Conservation (phyloP, 305 asterid genomes). For the Andrographis paniculata region DNA sequence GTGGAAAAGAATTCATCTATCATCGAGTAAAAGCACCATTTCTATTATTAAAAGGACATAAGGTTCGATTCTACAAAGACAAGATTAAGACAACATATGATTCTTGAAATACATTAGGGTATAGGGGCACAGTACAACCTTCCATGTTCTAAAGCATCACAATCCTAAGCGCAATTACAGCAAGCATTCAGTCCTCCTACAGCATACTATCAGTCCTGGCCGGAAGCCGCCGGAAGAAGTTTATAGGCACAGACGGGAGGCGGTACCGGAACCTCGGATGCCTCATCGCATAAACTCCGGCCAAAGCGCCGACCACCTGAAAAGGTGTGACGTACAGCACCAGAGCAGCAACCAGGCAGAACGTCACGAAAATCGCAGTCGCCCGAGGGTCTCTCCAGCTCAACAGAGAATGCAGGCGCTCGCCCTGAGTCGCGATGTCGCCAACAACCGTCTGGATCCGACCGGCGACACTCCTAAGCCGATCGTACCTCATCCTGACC, state of each 20-base stretch:
- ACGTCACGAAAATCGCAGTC: constrained; percentile 40
- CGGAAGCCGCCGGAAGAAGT: constrained; percentile 58
- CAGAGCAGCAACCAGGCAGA: constrained; percentile 41
- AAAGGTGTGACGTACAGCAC: constrained; percentile 47
- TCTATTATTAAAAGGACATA: no score
- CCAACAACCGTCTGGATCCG: constrained; percentile 71
- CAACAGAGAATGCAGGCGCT: constrained; percentile 40
- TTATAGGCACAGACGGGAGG: constrained; percentile 39
- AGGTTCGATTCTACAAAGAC: no score
- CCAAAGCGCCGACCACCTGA: constrained; percentile 41
- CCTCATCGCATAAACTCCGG: constrained; percentile 47
- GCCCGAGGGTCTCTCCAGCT: constrained; percentile 74
- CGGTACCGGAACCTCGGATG: constrained; percentile 53
- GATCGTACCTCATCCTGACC: constrained; percentile 79
- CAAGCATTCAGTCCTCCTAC: constrained; percentile 11
- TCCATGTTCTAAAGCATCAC: not conserved
- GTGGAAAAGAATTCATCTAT: no score
- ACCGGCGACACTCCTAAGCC: constrained; percentile 75
- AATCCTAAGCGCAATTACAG: not conserved
- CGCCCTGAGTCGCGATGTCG: constrained; percentile 56
- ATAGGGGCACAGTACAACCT: no score
- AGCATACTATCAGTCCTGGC: constrained; percentile 56
- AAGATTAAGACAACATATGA: no score
- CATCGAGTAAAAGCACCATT: no score
- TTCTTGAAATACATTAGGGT: no score